These are phyloP conservation scores for Cutaneotrichosporon cavernicola DNA, from an alignment of 1,284 basidiomycete genomes.

Conservation along the genomic window DNA sequence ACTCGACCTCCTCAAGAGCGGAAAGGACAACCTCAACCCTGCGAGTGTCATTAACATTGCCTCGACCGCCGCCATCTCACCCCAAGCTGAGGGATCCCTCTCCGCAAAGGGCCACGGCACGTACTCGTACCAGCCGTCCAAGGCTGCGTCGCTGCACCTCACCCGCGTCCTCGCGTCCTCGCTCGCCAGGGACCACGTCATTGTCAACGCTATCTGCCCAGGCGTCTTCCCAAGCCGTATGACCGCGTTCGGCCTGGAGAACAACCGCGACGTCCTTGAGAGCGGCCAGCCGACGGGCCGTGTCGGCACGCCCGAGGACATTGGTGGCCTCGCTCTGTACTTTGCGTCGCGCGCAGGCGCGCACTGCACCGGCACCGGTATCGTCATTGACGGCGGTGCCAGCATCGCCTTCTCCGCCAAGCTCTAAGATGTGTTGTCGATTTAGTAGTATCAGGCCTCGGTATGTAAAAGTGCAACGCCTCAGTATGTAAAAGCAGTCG, in stretches of 20 bases:
- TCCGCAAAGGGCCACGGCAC: constrained; percentile 31
- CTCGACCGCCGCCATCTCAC: constrained; percentile 30
- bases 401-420: constrained; percentile 20
- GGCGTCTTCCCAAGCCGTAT: constrained; percentile 44
- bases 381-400: constrained; percentile 33
- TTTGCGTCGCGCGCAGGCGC: constrained; percentile 34
- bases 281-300: constrained; percentile 34
- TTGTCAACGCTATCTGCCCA: constrained; percentile 40
- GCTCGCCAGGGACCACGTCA: constrained; percentile 37
- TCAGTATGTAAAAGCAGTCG: too few relatives aligned
- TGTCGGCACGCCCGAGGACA: constrained; percentile 40
- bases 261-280: constrained; percentile 27
- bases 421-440: constrained; percentile 14
- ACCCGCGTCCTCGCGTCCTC: constrained; percentile 30
- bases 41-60: constrained; percentile 38
- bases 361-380: constrained; percentile 39
- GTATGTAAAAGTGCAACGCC: not conserved
- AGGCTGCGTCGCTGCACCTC: constrained; percentile 31
- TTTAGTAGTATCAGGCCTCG: constrained; percentile 2
- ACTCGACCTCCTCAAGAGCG: constrained; percentile 29
- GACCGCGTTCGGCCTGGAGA: constrained; percentile 34
- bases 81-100: constrained; percentile 26
- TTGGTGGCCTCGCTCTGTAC: constrained; percentile 40
- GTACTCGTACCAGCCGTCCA: constrained; percentile 26
- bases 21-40: constrained; percentile 26